phyloP scores from a whole-genome alignment of 2,329 filamentous ascomycete genomes.

The Penicillium paneum region DNA sequence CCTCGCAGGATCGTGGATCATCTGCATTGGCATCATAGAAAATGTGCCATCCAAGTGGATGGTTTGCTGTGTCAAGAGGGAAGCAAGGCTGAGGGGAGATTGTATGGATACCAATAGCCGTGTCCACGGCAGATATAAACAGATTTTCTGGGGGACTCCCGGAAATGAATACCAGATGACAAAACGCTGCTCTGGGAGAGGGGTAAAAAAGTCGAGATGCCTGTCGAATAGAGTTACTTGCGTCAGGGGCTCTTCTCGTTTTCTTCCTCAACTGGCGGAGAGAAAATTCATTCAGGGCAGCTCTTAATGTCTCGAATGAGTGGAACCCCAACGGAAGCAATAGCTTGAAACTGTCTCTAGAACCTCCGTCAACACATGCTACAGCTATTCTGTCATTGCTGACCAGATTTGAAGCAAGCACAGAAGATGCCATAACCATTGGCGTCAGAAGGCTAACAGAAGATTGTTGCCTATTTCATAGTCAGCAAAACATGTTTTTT shows the following conservation, averaged over 20 bases:
- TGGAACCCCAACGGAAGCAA: slow-evolving; percentile 28
- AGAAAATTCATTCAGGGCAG: slow-evolving; percentile 21
- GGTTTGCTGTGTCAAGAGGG: slow-evolving; percentile 13
- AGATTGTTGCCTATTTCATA: slow-evolving; percentile 14
- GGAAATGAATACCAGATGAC: slow-evolving; percentile 37
- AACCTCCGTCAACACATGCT: slow-evolving; percentile 22
- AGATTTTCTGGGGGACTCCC: slow-evolving; percentile 17
- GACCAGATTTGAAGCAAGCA: slow-evolving; percentile 24
- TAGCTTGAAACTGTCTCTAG: slow-evolving; percentile 20
- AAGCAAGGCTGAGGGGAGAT: slow-evolving; percentile 29
- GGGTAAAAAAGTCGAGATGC: slow-evolving; percentile 24
- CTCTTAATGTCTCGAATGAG: slow-evolving; percentile 17
- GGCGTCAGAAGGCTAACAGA: slow-evolving; percentile 20
- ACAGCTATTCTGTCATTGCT: slow-evolving; percentile 28
- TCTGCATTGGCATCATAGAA: slow-evolving; percentile 18
- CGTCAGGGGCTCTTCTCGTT: slow-evolving; percentile 2
- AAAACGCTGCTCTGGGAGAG: slow-evolving; percentile 25
- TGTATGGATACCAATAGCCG: slow-evolving; percentile 33
- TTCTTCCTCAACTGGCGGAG: slow-evolving; percentile 12
- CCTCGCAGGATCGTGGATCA: slow-evolving; percentile 9
- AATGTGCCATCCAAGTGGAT: slow-evolving; percentile 31
- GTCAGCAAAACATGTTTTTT: not conserved
- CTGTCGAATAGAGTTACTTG: slow-evolving; percentile 24
- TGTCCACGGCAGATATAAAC: slow-evolving; percentile 20
- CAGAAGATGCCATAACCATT: slow-evolving; percentile 20